Evolutionary conservation across 345 rosid species (phyloP).

Genomic region (Hypericum androsaemum): DNA sequence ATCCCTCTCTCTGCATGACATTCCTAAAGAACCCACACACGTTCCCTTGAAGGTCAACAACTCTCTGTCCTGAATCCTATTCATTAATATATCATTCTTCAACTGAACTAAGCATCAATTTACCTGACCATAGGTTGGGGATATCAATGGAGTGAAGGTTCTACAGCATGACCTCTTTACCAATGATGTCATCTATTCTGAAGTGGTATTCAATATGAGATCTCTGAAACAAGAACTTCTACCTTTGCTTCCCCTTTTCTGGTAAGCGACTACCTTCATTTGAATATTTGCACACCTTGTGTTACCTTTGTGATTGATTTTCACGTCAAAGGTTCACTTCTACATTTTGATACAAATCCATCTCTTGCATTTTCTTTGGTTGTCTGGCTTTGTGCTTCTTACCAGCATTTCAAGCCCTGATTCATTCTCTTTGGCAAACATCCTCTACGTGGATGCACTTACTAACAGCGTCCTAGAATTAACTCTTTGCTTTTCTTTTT

Average conservation of each 20-base stretch:
- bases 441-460: neutral
- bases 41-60: conserved; percentile 65
- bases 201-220: conserved; percentile 84
- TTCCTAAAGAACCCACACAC: conserved; percentile 73
- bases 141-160: conserved; percentile 76
- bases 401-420: too few relatives aligned
- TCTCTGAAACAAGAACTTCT: conserved; percentile 80
- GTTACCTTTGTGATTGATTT: conserved; percentile 1
- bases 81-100: too few relatives aligned
- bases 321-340: neutral
- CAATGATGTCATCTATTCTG: conserved; percentile 83
- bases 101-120: conserved; percentile 2
- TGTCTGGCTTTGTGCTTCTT: too few relatives aligned
- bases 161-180: conserved; percentile 90
- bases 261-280: conserved; percentile 40
- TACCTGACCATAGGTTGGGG: conserved; percentile 48
- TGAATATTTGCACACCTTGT: neutral
- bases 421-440: too few relatives aligned
- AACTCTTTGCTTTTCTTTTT: neutral
- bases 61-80: conserved; percentile 8
- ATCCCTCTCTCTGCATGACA: conserved; percentile 60
- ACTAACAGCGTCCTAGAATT: neutral
- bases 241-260: conserved; percentile 84
- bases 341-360: too few relatives aligned
- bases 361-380: too few relatives aligned